Conservation (phyloP, 1,284 basidiomycete species). For the Sanghuangporus sanghuang region DNA sequence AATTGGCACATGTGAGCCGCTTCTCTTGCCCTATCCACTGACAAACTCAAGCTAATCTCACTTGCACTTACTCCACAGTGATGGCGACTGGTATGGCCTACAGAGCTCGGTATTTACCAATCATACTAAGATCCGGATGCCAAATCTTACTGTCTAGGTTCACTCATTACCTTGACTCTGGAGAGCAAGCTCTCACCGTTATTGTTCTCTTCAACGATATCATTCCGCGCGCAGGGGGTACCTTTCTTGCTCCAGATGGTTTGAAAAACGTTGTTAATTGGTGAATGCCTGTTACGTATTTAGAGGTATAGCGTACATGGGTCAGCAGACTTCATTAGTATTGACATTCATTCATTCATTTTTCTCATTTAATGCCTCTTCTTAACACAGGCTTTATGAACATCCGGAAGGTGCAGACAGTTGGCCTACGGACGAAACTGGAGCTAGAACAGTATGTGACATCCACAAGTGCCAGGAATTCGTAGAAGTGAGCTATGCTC, state of each 20-base stretch:
- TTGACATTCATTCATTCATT: too few species aligned
- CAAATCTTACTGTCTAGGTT: conserved; percentile 19
- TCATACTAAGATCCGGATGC: not conserved
- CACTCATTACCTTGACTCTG: conserved; percentile 34
- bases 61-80: conserved; percentile 16
- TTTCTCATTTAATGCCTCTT: not conserved
- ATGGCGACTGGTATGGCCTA: conserved; percentile 28
- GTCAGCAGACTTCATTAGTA: not conserved
- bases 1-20: conserved; percentile 32
- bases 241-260: conserved; percentile 32
- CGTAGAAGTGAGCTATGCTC: conserved; percentile 23
- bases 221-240: conserved; percentile 29
- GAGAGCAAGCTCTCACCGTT: conserved; percentile 32
- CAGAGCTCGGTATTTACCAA: not conserved
- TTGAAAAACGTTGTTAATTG: conserved; percentile 31
- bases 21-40: not conserved
- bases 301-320: not conserved
- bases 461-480: conserved; percentile 27
- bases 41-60: not conserved
- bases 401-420: conserved; percentile 26
- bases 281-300: conserved; percentile 16
- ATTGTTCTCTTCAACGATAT: conserved; percentile 34
- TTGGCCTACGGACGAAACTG: conserved; percentile 26
- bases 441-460: conserved; percentile 24
- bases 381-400: conserved; percentile 23